A percentile compares a stretch with the other conserved stretches of the same genome.
phyloP scores from a whole-genome alignment of 1,284 basidiomycete genomes.

The Trametes hirsuta region DNA sequence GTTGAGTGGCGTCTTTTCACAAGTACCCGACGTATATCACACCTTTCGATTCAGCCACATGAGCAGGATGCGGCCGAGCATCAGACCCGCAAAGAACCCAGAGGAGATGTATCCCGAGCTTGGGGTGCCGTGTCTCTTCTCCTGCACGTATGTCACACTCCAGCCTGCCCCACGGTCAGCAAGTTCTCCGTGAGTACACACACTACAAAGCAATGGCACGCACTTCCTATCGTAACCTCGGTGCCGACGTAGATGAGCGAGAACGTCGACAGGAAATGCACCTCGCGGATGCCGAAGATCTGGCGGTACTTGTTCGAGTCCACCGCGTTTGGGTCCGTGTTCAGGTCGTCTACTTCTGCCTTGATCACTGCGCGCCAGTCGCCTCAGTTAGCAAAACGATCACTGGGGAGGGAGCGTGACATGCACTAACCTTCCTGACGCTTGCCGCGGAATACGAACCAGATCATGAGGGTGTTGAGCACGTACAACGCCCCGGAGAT shows the following conservation, averaged over 20 bases:
- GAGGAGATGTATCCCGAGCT: conserved; percentile 41
- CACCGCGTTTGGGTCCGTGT: conserved; percentile 38
- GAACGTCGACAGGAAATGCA: conserved; percentile 64
- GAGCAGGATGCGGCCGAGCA: conserved; percentile 55
- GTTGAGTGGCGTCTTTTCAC: not conserved
- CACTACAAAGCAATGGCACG: not conserved
- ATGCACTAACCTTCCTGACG: conserved; percentile 48
- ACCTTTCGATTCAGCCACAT: conserved; percentile 63
- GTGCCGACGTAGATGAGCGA: conserved; percentile 70
- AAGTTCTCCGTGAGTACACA: not conserved
- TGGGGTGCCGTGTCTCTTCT: conserved; percentile 36
- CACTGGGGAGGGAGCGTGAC: no score
- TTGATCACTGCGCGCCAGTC: conserved; percentile 18
- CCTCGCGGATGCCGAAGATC: conserved; percentile 54
- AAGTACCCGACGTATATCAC: not conserved
- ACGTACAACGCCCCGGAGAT: conserved; percentile 56
- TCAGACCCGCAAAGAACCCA: conserved; percentile 50
- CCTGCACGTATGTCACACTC: conserved; percentile 36
- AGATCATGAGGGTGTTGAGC: conserved; percentile 47
- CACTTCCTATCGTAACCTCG: conserved; percentile 68
- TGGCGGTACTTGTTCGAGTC: conserved; percentile 54
- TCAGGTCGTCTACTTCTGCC: conserved; percentile 43
- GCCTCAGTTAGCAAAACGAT: not conserved
- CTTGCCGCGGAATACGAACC: conserved; percentile 55
- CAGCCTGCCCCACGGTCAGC: conserved; percentile 6